These are phyloP conservation scores for Tetracladium setigerum DNA, from an alignment of 495 filamentous ascomycete species.

Conservation along the genomic window DNA sequence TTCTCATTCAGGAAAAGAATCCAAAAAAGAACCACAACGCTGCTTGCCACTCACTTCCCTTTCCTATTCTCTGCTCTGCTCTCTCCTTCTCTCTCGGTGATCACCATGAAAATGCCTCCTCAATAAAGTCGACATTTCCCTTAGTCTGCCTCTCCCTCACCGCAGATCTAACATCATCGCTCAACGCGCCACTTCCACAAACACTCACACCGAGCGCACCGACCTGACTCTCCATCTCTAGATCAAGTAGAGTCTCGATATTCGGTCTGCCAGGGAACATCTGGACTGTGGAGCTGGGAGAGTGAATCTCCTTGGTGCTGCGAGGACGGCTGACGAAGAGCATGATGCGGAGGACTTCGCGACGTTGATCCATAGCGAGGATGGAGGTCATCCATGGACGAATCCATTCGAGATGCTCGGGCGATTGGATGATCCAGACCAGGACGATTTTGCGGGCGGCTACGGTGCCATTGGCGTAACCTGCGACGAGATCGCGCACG, in stretches of 20 bases:
- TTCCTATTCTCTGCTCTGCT: not conserved
- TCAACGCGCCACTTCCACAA: conserved; percentile 84
- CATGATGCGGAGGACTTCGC: conserved; percentile 76
- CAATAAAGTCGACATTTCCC: conserved; percentile 76
- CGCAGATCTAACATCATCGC: conserved; percentile 75
- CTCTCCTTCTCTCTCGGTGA: too few species aligned
- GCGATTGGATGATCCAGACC: conserved; percentile 84
- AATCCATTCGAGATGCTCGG: conserved; percentile 89
- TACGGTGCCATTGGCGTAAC: conserved; percentile 58
- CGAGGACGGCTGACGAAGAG: conserved; percentile 85
- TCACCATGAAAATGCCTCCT: conserved; percentile 95
- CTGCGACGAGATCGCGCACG: conserved; percentile 65
- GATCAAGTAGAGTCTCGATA: conserved; percentile 62
- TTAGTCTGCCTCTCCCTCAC: conserved; percentile 57
- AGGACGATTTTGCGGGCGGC: conserved; percentile 76
- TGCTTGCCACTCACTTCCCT: not conserved
- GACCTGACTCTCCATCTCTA: conserved; percentile 66
- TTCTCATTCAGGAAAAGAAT: too few species aligned
- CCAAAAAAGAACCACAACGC: too few species aligned
- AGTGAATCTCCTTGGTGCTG: conserved; percentile 71
- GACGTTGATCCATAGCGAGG: conserved; percentile 70
- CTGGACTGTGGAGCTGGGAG: conserved; percentile 72
- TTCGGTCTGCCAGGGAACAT: conserved; percentile 72
- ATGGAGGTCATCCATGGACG: conserved; percentile 94
- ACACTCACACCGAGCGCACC: conserved; percentile 82